Conservation (phyloP, 768 basidiomycete genomes). For the Tylopilus vinaceipallidus region DNA sequence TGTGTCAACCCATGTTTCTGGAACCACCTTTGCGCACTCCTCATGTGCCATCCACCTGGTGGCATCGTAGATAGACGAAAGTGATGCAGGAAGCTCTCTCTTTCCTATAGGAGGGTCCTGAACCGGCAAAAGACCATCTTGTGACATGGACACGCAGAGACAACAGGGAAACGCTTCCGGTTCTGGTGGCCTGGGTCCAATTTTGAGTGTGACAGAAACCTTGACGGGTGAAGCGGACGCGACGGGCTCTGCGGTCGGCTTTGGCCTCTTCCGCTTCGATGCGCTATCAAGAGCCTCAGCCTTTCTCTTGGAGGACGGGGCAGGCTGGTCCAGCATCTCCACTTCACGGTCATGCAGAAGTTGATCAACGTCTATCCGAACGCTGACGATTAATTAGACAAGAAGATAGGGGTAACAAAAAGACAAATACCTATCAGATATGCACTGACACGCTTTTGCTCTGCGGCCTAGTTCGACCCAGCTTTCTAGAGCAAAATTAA, state of each 20-base stretch:
- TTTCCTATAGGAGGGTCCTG: conserved; percentile 61
- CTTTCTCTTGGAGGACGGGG: conserved; percentile 40
- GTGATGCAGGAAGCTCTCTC: conserved; percentile 47
- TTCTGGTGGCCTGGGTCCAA: conserved; percentile 60
- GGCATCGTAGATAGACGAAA: conserved; percentile 20
- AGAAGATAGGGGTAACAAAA: background rate
- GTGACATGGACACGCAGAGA: conserved; percentile 55
- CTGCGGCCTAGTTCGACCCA: conserved; percentile 88
- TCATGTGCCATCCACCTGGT: conserved; percentile 76
- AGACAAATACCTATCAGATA: conserved; percentile 62
- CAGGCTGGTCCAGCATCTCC: conserved; percentile 33
- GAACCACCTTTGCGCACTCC: conserved; percentile 75
- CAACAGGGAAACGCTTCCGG: conserved; percentile 63
- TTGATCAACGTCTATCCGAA: conserved; percentile 90
- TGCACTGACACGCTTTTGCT: conserved; percentile 74
- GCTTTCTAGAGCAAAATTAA: conserved; percentile 93
- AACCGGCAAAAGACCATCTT: conserved; percentile 59
- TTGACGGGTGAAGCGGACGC: conserved; percentile 30
- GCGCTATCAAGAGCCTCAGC: conserved; percentile 28
- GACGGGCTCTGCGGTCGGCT: conserved; percentile 5
- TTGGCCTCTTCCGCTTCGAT: conserved; percentile 28
- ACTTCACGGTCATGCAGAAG: conserved; percentile 66
- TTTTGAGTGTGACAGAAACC: conserved; percentile 60
- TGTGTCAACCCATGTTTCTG: conserved; percentile 90
- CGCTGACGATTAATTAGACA: conserved; percentile 46